Conservation (phyloP, 169 alveolate species). For the Cryptosporidium ubiquitum region DNA sequence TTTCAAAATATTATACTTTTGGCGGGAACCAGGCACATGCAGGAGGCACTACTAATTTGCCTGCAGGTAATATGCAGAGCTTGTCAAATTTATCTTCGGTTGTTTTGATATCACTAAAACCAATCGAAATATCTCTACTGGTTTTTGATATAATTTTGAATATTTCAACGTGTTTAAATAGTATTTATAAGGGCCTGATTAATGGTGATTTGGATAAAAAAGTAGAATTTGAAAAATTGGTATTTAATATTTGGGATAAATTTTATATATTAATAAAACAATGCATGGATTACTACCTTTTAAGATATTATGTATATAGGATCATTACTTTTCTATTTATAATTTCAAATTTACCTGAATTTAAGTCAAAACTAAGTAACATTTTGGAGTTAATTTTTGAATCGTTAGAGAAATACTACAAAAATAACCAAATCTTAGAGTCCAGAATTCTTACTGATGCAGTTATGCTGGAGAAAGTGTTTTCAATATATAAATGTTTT, state of each 20-base stretch:
- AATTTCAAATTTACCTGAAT: conserved; percentile 9
- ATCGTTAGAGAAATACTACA: conserved; percentile 25
- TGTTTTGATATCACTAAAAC: conserved; percentile 26
- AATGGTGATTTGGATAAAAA: background rate
- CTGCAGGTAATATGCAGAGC: conserved; percentile 9
- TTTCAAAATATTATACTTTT: background rate
- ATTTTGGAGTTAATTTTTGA: conserved; percentile 18
- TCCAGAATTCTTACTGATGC: conserved; percentile 9
- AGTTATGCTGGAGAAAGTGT: conserved; percentile 24
- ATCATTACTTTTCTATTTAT: conserved; percentile 31
- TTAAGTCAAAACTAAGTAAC: conserved; percentile 1
- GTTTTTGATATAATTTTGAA: conserved; percentile 31
- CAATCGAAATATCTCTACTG: conserved; percentile 35
- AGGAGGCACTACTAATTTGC: background rate
- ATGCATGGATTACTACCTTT: conserved; percentile 38
- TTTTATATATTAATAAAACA: conserved; percentile 24
- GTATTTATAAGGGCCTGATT: background rate
- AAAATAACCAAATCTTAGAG: conserved; percentile 12
- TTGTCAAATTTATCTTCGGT: conserved; percentile 44
- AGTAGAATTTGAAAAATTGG: conserved; percentile 11
- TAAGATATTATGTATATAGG: conserved; percentile 36
- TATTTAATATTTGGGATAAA: conserved; percentile 22
- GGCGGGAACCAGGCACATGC: background rate
- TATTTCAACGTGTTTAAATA: conserved; percentile 25
- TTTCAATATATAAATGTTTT: conserved; percentile 46